Evolutionary conservation across 73 alveolate species (phyloP), one percentile per base, ranked within the genome.

Genomic region (Symbiodinium natans): DNA sequence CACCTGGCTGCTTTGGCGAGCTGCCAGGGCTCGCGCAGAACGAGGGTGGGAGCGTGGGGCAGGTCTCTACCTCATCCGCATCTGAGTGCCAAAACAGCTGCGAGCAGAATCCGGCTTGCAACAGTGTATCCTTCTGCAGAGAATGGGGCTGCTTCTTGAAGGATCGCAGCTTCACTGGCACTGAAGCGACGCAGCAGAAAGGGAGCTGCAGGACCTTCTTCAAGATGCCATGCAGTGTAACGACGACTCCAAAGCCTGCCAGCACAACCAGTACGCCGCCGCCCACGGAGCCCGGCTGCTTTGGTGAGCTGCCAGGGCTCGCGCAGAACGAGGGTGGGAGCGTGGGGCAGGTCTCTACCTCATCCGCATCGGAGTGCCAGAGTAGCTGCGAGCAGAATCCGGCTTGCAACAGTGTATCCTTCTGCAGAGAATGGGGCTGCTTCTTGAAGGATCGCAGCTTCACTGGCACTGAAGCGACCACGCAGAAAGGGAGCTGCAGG

Each of bases 71-170:
- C 36, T 25, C 36, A 4, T 63, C 80, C 29, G 38, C 27, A 36
- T 63, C 80, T 13, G 80, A 25, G 80, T 63, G 80, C 36, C 80
- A n/a, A 17, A 31, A 36, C 80, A 25, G 80, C 13, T 63, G 80
- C 80, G 36, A 29, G 19, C 36, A 63, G 38, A 63, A 63, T 63
- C 21, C 80, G 36, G 36, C 19, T 17, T 63, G 80, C 80, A 63
- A 63, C 19, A 63, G 80, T 36, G 27, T 63, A 31, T 63, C 80
- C 36, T 63, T 63, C 40, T 63, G 80, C 80, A 25, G 36, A 36
- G 80, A 63, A 11, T 63, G 80, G 80, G 80, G 80, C 36, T 63
- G 80, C 80, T 63, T 25, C 17, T 63, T 63, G 80, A 63, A 63
- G 80, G 80, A 23, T 63, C 80, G 80, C 39, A 63, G 80, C 36